Base-by-base conservation (phyloP, 495 filamentous ascomycete species). In the Penicillium parvum region DNA sequence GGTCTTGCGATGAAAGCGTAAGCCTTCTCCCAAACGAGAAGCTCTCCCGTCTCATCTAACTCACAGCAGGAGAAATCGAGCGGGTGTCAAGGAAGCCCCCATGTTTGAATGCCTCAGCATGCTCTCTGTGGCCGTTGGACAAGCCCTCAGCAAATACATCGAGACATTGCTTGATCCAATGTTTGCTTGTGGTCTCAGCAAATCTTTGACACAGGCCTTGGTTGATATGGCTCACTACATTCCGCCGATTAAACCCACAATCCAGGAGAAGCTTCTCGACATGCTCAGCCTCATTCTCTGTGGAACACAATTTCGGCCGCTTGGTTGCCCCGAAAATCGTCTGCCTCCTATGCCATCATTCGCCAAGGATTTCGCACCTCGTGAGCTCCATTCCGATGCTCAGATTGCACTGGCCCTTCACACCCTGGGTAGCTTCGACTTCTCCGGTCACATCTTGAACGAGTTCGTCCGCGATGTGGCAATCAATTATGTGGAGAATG, bases 221-320 rank as follows among this genome's bases (percentile, higher is more conserved):
- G 89, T 96, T 15, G 92, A 97, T 58, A 95, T 99, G 86, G 90
- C 92, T 28, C 92, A 96, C 58, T 97, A 97, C 60, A 95, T 99
- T 36, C 91, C 92, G 0, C 92, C 94, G 1, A 85, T 95, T 49
- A 91, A 95, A 63, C 75, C 82, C 19, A 88, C 77, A 8, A 96
- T 99, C 28, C 92, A 99, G 60, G 90, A 96, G 47, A 84, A 87
- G 44, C 74, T 99, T 25, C 77, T 99, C 21, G 86, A 99, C 57
- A 88, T 97, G 79, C 74, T 99, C 4, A 96, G 92, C 66, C 83
- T 88, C 51, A 88, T 96, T 19, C 79, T 99, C 1, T 91, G 88
- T 51, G 90, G 90, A 14, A 84, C 89, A 40, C 86, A 88, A 28
- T 99, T 96, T 65, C 82, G 86, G 32, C 88, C 92, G 5, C 69